Evolutionary conservation across 495 filamentous ascomycete genomes (phyloP).

Genomic region (Chaetomium tenue): DNA sequence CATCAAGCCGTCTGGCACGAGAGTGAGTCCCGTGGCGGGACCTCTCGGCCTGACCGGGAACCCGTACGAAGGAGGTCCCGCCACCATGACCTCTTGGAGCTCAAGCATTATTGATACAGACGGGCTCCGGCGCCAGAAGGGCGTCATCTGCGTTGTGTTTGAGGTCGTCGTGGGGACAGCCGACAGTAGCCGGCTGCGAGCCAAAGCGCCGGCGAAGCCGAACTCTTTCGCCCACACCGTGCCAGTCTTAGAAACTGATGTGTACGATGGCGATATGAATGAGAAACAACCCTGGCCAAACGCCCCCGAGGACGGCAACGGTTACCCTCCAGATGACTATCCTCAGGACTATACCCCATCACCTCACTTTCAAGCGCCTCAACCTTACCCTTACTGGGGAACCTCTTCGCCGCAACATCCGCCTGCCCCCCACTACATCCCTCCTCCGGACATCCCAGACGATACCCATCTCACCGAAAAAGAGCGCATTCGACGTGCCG

Average conservation of each 20-base stretch:
- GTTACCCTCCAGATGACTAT: constrained; percentile 25
- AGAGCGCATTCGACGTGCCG: constrained; percentile 62
- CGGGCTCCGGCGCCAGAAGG: constrained; percentile 79
- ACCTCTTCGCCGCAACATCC: constrained; percentile 21
- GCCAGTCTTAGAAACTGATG: constrained; percentile 18
- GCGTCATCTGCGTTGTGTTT: constrained; percentile 76
- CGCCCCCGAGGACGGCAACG: constrained; percentile 19
- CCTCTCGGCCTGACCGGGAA: constrained; percentile 23
- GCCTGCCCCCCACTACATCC: constrained; percentile 44
- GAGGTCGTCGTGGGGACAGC: constrained; percentile 85
- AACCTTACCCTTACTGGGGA: constrained; percentile 32
- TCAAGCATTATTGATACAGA: constrained; percentile 87
- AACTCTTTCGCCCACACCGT: constrained; percentile 29
- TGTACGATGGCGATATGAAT: constrained; percentile 13
- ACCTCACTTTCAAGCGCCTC: constrained; percentile 19
- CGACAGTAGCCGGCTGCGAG: constrained; percentile 66
- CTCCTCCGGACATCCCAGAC: constrained; percentile 52
- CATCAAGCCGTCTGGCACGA: constrained; percentile 38
- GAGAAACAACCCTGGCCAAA: constrained; percentile 25
- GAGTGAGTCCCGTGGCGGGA: constrained; percentile 18
- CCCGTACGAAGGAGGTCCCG: constrained; percentile 34
- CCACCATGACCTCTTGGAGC: constrained; percentile 57
- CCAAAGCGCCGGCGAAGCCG: constrained; percentile 46
- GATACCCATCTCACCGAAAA: constrained; percentile 66
- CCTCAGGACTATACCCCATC: constrained; percentile 31